Conservation (phyloP, 2,329 filamentous ascomycete species). For the Neocucurbitaria cava region DNA sequence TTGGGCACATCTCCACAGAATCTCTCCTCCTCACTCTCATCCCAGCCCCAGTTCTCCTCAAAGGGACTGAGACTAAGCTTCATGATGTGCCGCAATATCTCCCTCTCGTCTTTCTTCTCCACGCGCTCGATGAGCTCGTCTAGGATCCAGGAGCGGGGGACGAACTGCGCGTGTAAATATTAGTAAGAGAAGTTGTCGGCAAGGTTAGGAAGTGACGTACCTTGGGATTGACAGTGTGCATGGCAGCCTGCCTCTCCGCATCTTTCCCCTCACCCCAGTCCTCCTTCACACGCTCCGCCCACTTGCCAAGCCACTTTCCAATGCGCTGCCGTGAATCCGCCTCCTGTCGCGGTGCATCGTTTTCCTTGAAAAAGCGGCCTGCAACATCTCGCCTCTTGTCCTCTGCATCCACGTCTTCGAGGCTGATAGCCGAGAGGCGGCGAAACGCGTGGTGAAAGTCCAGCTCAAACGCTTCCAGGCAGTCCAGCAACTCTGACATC, state of each 20-base stretch:
- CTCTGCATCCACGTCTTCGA: slow-evolving; percentile 70
- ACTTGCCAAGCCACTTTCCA: slow-evolving; percentile 80
- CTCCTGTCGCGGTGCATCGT: slow-evolving; percentile 63
- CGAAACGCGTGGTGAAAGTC: slow-evolving; percentile 97
- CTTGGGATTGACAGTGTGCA: slow-evolving; percentile 90
- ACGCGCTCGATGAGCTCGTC: slow-evolving; percentile 92
- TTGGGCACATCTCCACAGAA: slow-evolving; percentile 87
- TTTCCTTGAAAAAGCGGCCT: slow-evolving; percentile 78
- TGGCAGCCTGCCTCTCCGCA: slow-evolving; percentile 69
- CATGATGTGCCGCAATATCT: slow-evolving; percentile 79
- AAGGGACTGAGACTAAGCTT: slow-evolving; percentile 86
- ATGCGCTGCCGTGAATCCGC: slow-evolving; percentile 71
- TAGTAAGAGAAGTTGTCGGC: background rate
- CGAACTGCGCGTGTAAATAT: slow-evolving; percentile 62
- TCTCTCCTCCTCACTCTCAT: slow-evolving; percentile 77
- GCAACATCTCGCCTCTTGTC: slow-evolving; percentile 70
- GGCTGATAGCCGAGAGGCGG: slow-evolving; percentile 69
- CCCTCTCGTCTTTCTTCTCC: slow-evolving; percentile 81
- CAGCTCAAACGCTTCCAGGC: slow-evolving; percentile 79
- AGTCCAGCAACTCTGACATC: slow-evolving; percentile 83
- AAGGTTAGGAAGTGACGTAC: slow-evolving; percentile 41
- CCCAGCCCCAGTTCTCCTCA: slow-evolving; percentile 73
- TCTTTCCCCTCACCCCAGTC: slow-evolving; percentile 74
- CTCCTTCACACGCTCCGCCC: slow-evolving; percentile 73
- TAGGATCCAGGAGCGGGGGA: slow-evolving; percentile 88